Evolutionary conservation across 768 basidiomycete genomes (phyloP).

Genomic region (Pisolithus microcarpus): DNA sequence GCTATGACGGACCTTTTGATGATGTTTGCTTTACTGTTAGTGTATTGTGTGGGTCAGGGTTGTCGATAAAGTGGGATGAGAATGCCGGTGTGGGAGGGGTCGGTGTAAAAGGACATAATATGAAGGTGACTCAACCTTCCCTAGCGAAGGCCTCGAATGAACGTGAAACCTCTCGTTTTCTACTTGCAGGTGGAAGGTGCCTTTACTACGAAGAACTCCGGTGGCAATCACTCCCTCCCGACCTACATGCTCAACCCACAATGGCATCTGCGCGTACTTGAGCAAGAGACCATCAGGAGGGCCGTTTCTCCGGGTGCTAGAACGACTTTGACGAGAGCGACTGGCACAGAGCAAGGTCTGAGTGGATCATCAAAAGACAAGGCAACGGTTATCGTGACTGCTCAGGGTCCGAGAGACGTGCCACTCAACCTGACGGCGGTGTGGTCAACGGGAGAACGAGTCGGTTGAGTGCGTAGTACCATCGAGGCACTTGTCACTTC

Average conservation of each 20-base stretch:
- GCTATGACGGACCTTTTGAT: conserved; percentile 59
- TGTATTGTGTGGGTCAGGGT: conserved; percentile 35
- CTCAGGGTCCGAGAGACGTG: conserved; percentile 55
- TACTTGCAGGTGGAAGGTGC: conserved; percentile 46
- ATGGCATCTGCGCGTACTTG: conserved; percentile 59
- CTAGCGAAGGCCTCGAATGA: no score
- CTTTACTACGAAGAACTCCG: conserved; percentile 66
- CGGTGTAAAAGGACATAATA: background rate
- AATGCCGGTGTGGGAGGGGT: conserved; percentile 14
- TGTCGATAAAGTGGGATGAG: conserved; percentile 44
- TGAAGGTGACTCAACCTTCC: background rate
- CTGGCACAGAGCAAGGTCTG: conserved; percentile 7
- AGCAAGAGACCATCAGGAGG: conserved; percentile 18
- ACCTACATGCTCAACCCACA: conserved; percentile 91
- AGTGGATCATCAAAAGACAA: conserved; percentile 20
- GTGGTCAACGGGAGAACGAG: conserved; percentile 69
- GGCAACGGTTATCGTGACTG: conserved; percentile 35
- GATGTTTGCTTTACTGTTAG: conserved; percentile 65
- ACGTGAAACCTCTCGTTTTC: background rate
- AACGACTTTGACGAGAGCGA: conserved; percentile 1
- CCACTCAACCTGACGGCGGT: conserved; percentile 68
- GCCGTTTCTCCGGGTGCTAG: background rate
- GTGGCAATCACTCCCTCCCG: conserved; percentile 75
- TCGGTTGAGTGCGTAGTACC: conserved; percentile 60
- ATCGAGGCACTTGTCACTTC: background rate